Base-by-base conservation (phyloP, 805 yeast species). In the Candida anglica region DNA sequence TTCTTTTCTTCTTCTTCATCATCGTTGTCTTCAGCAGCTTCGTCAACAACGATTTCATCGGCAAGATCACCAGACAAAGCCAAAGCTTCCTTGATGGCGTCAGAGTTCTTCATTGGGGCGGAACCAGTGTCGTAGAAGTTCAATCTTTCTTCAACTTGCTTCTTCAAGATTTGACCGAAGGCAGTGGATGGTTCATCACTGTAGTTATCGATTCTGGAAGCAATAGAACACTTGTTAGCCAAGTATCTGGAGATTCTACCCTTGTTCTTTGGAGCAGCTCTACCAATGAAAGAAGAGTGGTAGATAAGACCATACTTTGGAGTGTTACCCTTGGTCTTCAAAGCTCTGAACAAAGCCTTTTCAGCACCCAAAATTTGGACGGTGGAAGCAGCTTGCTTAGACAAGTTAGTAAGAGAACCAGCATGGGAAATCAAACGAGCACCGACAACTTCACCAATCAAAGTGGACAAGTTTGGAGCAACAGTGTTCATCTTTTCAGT, bases 161-260 rank as follows among this genome's bases (percentile, higher is more conserved):
- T 78, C 75, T 87, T 89, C 65, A 93, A 78, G 37, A 89, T 81
- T 51, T 77, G 73, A 62, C 98, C 98, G 52, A 93, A 93, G 34
- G 78, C 86, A 42, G 82, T 84, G 28, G 87, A 73, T 54, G 98
- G 97, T 60, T 82, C 86, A 60, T 93, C 98, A 38, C 96, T 83
- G 66, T 87, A 93, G 71, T 87, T 87, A 70, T 93, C 98, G 55
- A 93, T 91, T 77, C 98, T 87, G 33, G 96, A 87, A 40, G 98
- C 98, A 69, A 93, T 91, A 27, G 98, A 84, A 78, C 98, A 91
- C 71, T 93, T 93, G 83, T 93, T 93, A 47, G 98, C 98, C 67
- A 93, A 74, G 70, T 89, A 93, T 71, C 98, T 84, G 32, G 98
- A 91, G 50, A 93, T 93, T 77, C 98, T 84, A 67, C 98, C 98